Evolutionary conservation across 768 basidiomycete species (phyloP).

Genomic region (Naganishia vishniacii): DNA sequence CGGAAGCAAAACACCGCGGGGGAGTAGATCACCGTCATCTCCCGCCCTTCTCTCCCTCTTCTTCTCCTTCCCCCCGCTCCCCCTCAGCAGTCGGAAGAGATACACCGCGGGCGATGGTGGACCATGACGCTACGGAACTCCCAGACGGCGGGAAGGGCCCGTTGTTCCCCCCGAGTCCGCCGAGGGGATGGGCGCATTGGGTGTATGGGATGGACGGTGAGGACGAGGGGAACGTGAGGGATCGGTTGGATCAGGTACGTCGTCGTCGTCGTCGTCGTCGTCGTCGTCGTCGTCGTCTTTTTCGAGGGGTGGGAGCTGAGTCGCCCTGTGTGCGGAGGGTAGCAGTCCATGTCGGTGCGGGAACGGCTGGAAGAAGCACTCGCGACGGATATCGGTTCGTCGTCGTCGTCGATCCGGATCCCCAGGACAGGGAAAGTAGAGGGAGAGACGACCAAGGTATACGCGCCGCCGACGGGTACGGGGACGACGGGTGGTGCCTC

Average conservation of each 20-base stretch:
- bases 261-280: no score
- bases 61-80: no score
- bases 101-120: neutral
- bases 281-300: no score
- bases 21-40: neutral
- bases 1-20: conserved; percentile 1
- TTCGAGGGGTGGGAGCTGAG: neutral
- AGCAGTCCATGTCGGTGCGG: conserved; percentile 4
- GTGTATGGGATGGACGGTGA: neutral
- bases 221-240: neutral
- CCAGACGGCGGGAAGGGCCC: neutral
- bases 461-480: neutral
- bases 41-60: neutral
- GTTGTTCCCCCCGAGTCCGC: conserved; percentile 11
- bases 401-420: no score
- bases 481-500: neutral
- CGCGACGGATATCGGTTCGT: neutral
- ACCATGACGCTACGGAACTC: no score
- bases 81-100: no score
- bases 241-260: conserved; percentile 1
- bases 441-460: no score
- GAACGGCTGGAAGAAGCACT: conserved; percentile 4
- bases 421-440: no score
- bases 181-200: neutral
- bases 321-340: neutral